Percentiles rank a stretch among this genome's conserved stretches.
Conservation (phyloP, 2,329 filamentous ascomycete species). For the Penicillium sp. region DNA sequence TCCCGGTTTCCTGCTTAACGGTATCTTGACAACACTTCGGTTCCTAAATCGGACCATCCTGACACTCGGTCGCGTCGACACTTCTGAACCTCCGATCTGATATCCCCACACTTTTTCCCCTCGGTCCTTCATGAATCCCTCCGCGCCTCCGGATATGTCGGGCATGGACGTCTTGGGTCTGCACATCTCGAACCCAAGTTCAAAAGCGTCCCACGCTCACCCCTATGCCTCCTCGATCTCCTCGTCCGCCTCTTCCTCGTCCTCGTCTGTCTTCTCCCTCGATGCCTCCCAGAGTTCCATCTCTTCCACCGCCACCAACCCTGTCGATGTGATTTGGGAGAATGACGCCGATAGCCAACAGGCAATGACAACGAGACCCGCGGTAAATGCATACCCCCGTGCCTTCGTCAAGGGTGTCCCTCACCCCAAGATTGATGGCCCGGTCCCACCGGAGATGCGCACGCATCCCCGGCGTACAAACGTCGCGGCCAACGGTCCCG, state of each 20-base stretch:
- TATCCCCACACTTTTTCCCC: neutral
- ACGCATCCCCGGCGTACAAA: conserved; percentile 59
- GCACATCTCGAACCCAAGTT: conserved; percentile 43
- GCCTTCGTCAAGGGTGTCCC: conserved; percentile 29
- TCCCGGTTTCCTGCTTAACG: conserved; percentile 33
- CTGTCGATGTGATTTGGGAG: conserved; percentile 58
- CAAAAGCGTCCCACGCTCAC: conserved; percentile 46
- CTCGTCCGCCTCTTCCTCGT: conserved; percentile 75
- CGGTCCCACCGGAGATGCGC: conserved; percentile 46
- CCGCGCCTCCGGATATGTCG: conserved; percentile 44
- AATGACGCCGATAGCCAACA: conserved; percentile 38
- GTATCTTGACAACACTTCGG: conserved; percentile 29
- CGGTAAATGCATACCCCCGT: conserved; percentile 31
- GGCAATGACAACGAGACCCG: conserved; percentile 31
- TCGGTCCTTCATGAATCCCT: conserved; percentile 28
- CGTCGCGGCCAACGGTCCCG: conserved; percentile 52
- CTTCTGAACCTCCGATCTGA: conserved; percentile 18
- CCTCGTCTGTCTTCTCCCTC: conserved; percentile 78
- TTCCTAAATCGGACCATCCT: conserved; percentile 28
- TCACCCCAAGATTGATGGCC: conserved; percentile 36
- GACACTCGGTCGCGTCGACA: conserved; percentile 15
- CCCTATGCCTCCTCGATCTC: conserved; percentile 73
- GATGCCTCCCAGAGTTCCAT: conserved; percentile 70
- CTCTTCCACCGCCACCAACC: conserved; percentile 67
- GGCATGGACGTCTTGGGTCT: conserved; percentile 50